phyloP scores from a whole-genome alignment of 2,329 filamentous ascomycete genomes.

The Pseudodiploospora longispora region DNA sequence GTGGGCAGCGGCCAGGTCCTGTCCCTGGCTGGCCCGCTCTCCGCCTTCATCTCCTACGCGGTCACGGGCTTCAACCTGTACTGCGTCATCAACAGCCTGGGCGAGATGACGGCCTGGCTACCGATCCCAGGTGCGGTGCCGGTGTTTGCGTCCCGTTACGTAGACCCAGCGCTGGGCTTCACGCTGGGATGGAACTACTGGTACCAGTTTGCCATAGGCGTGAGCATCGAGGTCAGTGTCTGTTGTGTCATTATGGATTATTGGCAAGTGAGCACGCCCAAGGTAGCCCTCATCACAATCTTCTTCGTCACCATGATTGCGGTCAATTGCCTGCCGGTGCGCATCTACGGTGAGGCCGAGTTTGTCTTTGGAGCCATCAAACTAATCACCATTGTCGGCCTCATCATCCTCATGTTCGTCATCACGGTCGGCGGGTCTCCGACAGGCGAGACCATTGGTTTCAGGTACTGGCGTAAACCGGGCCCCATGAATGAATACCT shows the following conservation, averaged over 20 bases:
- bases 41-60: conserved; percentile 32
- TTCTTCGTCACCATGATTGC: conserved; percentile 30
- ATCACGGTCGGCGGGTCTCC: conserved; percentile 40
- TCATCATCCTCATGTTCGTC: conserved; percentile 42
- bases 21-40: conserved; percentile 33
- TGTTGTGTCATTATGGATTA: conserved; percentile 40
- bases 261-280: conserved; percentile 25
- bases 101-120: conserved; percentile 55
- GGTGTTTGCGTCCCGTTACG: conserved; percentile 40
- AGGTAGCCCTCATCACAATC: conserved; percentile 26
- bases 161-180: conserved; percentile 37
- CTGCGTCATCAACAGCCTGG: conserved; percentile 41
- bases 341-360: conserved; percentile 46
- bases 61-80: conserved; percentile 40
- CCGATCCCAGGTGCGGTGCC: conserved; percentile 47
- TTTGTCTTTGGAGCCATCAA: conserved; percentile 42
- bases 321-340: conserved; percentile 30
- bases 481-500: conserved; percentile 36
- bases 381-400: conserved; percentile 38
- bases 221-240: conserved; percentile 39
- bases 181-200: conserved; percentile 45
- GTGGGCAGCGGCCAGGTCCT: conserved; percentile 35
- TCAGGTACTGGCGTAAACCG: conserved; percentile 36
- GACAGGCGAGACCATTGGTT: conserved; percentile 33
- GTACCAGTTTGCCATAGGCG: conserved; percentile 41